These are phyloP conservation scores for Arthrocladium fulminans DNA, from an alignment of 2,329 filamentous ascomycete species.

Conservation along the genomic window DNA sequence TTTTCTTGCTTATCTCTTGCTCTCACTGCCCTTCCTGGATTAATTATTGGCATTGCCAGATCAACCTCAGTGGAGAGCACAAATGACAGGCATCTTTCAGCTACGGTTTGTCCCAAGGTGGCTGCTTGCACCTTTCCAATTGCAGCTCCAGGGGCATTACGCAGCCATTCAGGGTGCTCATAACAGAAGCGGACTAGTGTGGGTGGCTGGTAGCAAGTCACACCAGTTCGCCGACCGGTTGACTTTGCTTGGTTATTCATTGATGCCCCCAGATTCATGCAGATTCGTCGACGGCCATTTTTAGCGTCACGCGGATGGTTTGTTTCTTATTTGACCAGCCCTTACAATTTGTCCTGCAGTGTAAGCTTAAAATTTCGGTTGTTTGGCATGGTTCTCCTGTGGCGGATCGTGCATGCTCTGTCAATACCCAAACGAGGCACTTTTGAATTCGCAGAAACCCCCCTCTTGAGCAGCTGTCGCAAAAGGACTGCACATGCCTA, in stretches of 20 bases:
- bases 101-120: too few relatives aligned
- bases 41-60: too few relatives aligned
- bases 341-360: background rate
- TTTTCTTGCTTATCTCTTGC: too few relatives aligned
- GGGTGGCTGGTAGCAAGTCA: background rate
- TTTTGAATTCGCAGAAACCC: background rate
- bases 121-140: too few relatives aligned
- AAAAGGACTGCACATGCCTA: background rate
- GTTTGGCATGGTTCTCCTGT: background rate
- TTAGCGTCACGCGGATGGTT: background rate
- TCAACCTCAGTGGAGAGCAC: too few relatives aligned
- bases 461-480: background rate
- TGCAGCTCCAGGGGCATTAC: too few relatives aligned
- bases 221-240: background rate
- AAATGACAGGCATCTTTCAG: too few relatives aligned
- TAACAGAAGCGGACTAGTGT: too few relatives aligned
- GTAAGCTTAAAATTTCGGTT: background rate
- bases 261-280: background rate
- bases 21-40: too few relatives aligned
- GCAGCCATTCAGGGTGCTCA: too few relatives aligned
- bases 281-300: background rate
- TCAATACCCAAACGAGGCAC: background rate
- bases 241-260: background rate
- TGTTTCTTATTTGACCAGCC: background rate
- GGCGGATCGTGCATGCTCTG: background rate